A percentile compares a stretch with the other conserved stretches of the same genome.
Conservation (phyloP, 495 filamentous ascomycete species). For the Penicillium canescens region DNA sequence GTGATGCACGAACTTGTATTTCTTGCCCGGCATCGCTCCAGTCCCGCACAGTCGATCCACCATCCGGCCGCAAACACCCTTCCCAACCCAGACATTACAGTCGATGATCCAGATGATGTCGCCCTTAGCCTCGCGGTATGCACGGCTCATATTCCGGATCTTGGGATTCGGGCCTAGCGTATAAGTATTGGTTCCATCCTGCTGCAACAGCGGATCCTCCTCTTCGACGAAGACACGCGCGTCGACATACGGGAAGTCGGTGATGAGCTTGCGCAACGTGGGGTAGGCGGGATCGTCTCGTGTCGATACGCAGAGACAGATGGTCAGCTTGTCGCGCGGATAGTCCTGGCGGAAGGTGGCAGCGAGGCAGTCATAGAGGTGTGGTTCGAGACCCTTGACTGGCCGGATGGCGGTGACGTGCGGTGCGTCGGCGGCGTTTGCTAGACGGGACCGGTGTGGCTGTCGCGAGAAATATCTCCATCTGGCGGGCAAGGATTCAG, state of each 20-base stretch:
- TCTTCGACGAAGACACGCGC: slow-evolving; percentile 79
- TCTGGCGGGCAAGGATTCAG: slow-evolving; percentile 26
- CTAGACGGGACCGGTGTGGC: slow-evolving; percentile 35
- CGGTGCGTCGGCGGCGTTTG: slow-evolving; percentile 49
- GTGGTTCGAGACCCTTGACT: slow-evolving; percentile 86
- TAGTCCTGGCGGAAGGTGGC: slow-evolving; percentile 86
- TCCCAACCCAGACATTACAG: slow-evolving; percentile 92
- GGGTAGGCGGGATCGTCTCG: slow-evolving; percentile 78
- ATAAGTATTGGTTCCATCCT: slow-evolving; percentile 45
- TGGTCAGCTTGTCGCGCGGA: slow-evolving; percentile 71
- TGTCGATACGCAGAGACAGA: slow-evolving; percentile 80
- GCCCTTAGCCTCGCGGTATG: slow-evolving; percentile 89
- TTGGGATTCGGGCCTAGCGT: slow-evolving; percentile 94
- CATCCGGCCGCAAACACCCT: slow-evolving; percentile 78
- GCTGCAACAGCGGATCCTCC: slow-evolving; percentile 73
- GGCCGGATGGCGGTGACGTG: slow-evolving; percentile 92
- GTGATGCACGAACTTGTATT: slow-evolving; percentile 95
- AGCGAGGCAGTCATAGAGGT: slow-evolving; percentile 90
- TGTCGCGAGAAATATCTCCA: slow-evolving; percentile 44
- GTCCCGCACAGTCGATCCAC: slow-evolving; percentile 81
- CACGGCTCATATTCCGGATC: slow-evolving; percentile 94
- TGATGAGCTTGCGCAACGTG: slow-evolving; percentile 66
- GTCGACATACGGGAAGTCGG: slow-evolving; percentile 72
- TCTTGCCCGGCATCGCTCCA: slow-evolving; percentile 43
- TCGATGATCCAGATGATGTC: slow-evolving; percentile 95